Evolutionary conservation across 306 rosid species (phyloP), one percentile per base, ranked within the genome.

Genomic region (Dalbergia cochinchinensis): DNA sequence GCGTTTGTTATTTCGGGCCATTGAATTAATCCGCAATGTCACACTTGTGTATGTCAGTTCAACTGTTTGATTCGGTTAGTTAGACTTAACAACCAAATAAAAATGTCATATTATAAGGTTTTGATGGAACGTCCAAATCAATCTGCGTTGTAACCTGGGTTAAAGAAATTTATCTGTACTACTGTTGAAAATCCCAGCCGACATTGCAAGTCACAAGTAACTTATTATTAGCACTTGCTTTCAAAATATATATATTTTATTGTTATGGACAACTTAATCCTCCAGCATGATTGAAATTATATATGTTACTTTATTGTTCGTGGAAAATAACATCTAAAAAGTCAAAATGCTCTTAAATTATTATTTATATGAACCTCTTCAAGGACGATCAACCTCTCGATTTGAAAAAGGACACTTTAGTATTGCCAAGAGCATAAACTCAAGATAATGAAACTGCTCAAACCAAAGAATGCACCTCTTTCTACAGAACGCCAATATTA

Each of bases 51-150:
- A 35, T 48, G 60, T 6, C 19, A 26, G 16, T 69, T 69, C 57
- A 68, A 13, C n/a, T 65, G 26, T 35, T 71, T 10, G 26, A 8
- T 34, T 54, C 7, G 26, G n/a, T 34, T 71, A 54, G 35, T 71
- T n/a, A 16, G 65, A 11, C 20, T 33, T 14, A 3, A 26, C 31
- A 15, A n/a, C 45, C 19, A 8, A 70, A 48, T 8, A 15, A 48
- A 31, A 47, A 47, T 15, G 47, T 34, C n/a, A 71, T 10, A 51
- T 51, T 7, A 18, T 9, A 16, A 19, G 55, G 67, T 57, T 54
- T 73, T 19, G 78, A 67, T 73, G 67, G 22, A 51, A 57, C 39
- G 78, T 73, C 67, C 55, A 58, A 73, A 39, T 73, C 78, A 73
- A 37, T 35, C 4, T 19, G 37, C 5, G 51, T 0, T 72, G 64